Evolutionary conservation across 2,329 filamentous ascomycete genomes (phyloP), one percentile per base, ranked within the genome.

Genomic region (Rhinocladiella similis): DNA sequence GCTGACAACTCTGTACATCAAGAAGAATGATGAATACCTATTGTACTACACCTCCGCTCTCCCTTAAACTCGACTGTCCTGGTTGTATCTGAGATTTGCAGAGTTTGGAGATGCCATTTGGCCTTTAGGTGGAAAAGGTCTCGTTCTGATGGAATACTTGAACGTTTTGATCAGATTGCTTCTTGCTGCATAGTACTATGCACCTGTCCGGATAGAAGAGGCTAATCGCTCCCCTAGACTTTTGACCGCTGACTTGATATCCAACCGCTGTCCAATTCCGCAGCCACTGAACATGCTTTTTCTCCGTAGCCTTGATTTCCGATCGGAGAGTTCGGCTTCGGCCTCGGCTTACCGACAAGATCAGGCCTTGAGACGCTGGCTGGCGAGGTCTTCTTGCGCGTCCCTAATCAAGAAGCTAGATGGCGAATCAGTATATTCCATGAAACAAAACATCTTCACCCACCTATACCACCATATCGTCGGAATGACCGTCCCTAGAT

Each of bases 401-500:
- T 97, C 92, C 72, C 85, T 92, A 60, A 96, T 77, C 60, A 97
- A 76, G 72, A 96, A 97, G 67, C 92, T 96, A n/a, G n/a, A 5
- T 25, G 22, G 52, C 61, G 48, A 39, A 16, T 50, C 47, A 36
- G 49, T 29, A 27, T 22, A 20, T 7, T 18, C 45, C 18, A 47
- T 18, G 13, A 52, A 53, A 16, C 12, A n/a, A 46, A 29, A 16
- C 33, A 14, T 54, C 25, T 47, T 33, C n/a, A 36, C 91, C 80
- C 77, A 97, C 92, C 89, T 91, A 73, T 99, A 99, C 90, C 90
- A 97, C 78, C 96, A 82, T 48, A 94, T 78, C 0, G 90, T 90
- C 9, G 94, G 94, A 29, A 83, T 82, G 49, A 99, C 93, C 0
- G 94, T 99, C 54, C 92, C 91, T 60, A 96, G 71, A 80, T 99